A percentile compares a stretch with the other conserved stretches of the same genome.
Evolutionary conservation across 2,329 filamentous ascomycete genomes (phyloP).

Genomic region (Metarhizium sp.): DNA sequence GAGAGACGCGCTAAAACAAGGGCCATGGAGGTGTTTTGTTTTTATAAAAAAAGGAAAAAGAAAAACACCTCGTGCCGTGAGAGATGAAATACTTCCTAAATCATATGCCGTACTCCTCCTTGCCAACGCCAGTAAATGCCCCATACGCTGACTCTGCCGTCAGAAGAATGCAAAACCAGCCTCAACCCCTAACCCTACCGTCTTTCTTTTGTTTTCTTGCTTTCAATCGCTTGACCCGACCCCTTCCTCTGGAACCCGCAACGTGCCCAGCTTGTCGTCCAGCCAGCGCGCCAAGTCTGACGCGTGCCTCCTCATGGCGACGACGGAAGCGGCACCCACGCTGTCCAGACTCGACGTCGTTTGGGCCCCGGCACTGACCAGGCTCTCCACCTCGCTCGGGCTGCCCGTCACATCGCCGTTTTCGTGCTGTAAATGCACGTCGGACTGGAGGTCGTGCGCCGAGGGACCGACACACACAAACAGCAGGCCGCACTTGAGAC

Average conservation of each 20-base stretch:
- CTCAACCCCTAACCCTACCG: too few species aligned
- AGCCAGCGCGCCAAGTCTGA: slow-evolving; percentile 51
- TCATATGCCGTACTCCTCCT: not conserved
- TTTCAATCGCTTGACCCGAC: slow-evolving; percentile 20
- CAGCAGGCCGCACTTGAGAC: slow-evolving; percentile 48
- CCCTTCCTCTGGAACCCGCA: slow-evolving; percentile 44
- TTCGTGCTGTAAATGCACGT: slow-evolving; percentile 13
- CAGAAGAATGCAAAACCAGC: not conserved
- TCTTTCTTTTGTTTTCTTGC: too few species aligned
- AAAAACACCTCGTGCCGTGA: too few species aligned
- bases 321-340: slow-evolving; percentile 34
- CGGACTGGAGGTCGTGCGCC: slow-evolving; percentile 14
- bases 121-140: too few species aligned
- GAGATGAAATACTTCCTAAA: slow-evolving; percentile 10
- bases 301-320: slow-evolving; percentile 44
- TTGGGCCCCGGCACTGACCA: slow-evolving; percentile 34
- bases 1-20: not conserved
- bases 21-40: not conserved
- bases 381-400: slow-evolving; percentile 36
- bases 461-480: slow-evolving; percentile 51
- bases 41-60: not conserved
- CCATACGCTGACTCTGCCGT: not conserved
- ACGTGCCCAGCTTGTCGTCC: slow-evolving; percentile 47
- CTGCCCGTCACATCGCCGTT: slow-evolving; percentile 25
- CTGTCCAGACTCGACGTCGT: slow-evolving; percentile 32